Evolutionary conservation across 768 basidiomycete genomes (phyloP).

Genomic region (Agaricus bisporus): DNA sequence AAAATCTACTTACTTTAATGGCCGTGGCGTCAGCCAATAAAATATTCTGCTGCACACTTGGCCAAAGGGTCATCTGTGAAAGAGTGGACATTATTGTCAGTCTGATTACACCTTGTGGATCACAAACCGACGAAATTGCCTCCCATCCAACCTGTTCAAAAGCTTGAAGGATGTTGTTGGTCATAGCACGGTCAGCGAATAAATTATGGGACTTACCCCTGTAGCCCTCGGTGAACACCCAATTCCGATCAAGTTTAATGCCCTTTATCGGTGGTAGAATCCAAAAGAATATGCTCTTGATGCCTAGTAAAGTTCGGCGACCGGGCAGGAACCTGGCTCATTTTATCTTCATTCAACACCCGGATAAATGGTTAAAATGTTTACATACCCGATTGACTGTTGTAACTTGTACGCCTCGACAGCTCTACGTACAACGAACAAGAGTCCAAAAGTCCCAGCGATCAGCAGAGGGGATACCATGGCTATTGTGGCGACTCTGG

Average conservation of each 20-base stretch:
- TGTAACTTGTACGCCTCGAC: conserved; percentile 3
- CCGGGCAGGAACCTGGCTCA: conserved; percentile 26
- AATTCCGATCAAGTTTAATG: conserved; percentile 25
- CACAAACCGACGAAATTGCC: conserved; percentile 26
- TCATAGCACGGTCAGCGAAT: background rate
- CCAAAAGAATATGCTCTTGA: conserved; percentile 17
- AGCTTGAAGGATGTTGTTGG: background rate
- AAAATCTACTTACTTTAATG: conserved; percentile 27
- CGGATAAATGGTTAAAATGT: background rate
- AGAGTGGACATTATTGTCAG: background rate
- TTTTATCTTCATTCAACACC: background rate
- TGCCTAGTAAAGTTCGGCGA: conserved; percentile 22
- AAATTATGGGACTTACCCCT: conserved; percentile 11
- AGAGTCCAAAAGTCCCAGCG: background rate
- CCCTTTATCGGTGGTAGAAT: conserved; percentile 23
- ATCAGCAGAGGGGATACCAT: background rate
- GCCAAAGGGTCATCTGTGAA: conserved; percentile 22
- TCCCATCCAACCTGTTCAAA: conserved; percentile 26
- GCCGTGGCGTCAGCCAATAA: conserved; percentile 32
- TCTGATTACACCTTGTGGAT: background rate
- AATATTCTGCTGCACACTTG: conserved; percentile 17
- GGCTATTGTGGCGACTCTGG: background rate
- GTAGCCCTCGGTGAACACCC: conserved; percentile 24
- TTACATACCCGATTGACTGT: conserved; percentile 22
- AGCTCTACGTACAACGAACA: conserved; percentile 3